Base-by-base conservation (phyloP, 306 rosid species). In the Heteromeles arbutifolia region DNA sequence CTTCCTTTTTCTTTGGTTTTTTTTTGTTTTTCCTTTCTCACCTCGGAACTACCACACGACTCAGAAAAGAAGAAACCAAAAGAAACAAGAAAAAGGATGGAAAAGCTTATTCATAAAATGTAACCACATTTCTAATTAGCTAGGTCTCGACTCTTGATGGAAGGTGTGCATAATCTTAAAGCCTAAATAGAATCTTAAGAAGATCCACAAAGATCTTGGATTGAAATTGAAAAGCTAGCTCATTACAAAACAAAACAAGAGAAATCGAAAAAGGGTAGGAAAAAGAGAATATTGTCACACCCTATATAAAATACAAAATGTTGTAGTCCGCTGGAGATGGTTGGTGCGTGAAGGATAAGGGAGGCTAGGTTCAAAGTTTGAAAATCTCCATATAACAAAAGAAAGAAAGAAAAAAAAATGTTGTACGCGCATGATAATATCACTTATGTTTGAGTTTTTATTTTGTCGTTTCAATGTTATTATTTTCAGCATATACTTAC, bases 41-140 rank as follows among this genome's bases (percentile, higher is more conserved):
- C 85, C 82, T 91, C 74, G 95, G 89, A 91, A 86, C 85, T 86
- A 85, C 43, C 92, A 85, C 85, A 79, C 41, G 65, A 76, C 87
- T 26, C 76, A 43, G 67, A 85, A 69, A 69, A 80, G 66, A 69
- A 71, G 28, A 44, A 66, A 52, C 82, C 74, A 80, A 72, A 34
- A 79, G 68, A 76, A 14, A 59, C 19, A 62, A 37, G 5, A 68
- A 82, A 21, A 63, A 65, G 45, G 69, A 72, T 57, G 45, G 63
- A 63, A 74, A 82, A 80, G 41, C 83, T 82, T 56, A 75, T 45
- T 64, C 68, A 31, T 64, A 64, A 64, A 64, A 64, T 64, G 68
- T 64, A 64, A 21, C 15, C 68, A 17, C 68, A 29, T 64, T 64
- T 18, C 68, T 64, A 73, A 39, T 65, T 15, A 13, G 66, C 76